Conservation (phyloP, 805 yeast genomes). For the Candida boleticola region DNA sequence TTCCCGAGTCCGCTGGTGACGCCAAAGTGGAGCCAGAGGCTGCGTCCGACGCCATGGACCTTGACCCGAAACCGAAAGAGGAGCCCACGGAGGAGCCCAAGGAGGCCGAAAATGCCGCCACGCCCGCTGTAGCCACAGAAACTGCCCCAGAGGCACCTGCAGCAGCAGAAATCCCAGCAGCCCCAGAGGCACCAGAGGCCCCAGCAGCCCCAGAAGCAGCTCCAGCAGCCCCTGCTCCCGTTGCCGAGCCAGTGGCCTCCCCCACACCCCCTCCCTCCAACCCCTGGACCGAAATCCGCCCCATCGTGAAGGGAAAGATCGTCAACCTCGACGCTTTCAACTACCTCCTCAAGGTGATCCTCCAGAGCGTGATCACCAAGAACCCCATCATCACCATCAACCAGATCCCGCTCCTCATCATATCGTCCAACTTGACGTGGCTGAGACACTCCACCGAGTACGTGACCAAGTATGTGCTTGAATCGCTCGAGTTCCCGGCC, state of each 20-base stretch:
- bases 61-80: too few relatives aligned
- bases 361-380: slow-evolving; percentile 36
- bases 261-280: slow-evolving; percentile 6
- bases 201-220: background rate
- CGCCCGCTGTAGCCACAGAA: too few relatives aligned
- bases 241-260: background rate
- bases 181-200: background rate
- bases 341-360: slow-evolving; percentile 49
- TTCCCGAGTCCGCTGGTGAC: background rate
- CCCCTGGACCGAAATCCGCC: slow-evolving; percentile 49
- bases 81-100: background rate
- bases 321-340: slow-evolving; percentile 68
- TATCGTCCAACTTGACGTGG: slow-evolving; percentile 66
- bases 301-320: slow-evolving; percentile 64
- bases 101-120: background rate
- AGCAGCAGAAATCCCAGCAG: background rate
- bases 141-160: background rate
- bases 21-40: background rate
- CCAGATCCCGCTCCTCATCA: slow-evolving; percentile 69
- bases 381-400: slow-evolving; percentile 49
- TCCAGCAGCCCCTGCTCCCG: background rate
- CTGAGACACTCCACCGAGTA: slow-evolving; percentile 63
- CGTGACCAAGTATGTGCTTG: slow-evolving; percentile 74
- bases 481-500: slow-evolving; percentile 67
- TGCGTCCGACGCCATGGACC: slow-evolving; percentile 1